phyloP scores from a whole-genome alignment of 495 filamentous ascomycete genomes.

The Hypoxylon cercidicola region DNA sequence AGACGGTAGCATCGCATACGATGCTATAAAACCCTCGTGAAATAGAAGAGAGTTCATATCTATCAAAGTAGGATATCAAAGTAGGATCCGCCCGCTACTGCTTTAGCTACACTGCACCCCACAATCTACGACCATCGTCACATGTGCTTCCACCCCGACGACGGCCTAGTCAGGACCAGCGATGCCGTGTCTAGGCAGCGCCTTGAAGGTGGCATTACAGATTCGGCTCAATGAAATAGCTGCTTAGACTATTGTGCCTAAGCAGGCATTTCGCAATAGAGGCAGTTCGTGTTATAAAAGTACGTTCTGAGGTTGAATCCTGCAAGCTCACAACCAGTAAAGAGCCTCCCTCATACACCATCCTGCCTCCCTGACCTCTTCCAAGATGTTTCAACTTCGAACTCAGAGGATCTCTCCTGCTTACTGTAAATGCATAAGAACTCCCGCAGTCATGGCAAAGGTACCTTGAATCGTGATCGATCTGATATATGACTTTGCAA shows the following conservation, averaged over 20 bases:
- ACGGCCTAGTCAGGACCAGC: neutral
- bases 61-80: neutral
- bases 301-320: constrained; percentile 14
- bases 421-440: constrained; percentile 19
- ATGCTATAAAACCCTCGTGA: constrained; percentile 11
- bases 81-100: neutral
- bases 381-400: constrained; percentile 11
- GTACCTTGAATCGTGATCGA: neutral
- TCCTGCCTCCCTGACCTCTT: neutral
- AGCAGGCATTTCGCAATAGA: constrained; percentile 20
- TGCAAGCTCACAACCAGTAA: constrained; percentile 26
- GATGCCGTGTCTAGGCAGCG: neutral
- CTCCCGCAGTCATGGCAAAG: constrained; percentile 9
- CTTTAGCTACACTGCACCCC: constrained; percentile 10
- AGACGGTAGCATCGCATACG: constrained; percentile 21
- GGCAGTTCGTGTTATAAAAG: constrained; percentile 5
- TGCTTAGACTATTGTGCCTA: neutral
- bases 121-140: constrained; percentile 7
- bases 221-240: constrained; percentile 12
- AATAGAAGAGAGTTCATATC: neutral
- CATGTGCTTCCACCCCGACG: constrained; percentile 15
- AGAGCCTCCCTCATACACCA: constrained; percentile 14
- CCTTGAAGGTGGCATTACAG: constrained; percentile 1
- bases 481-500: constrained; percentile 4
- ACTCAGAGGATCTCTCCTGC: constrained; percentile 17